Evolutionary conservation across 2,329 filamentous ascomycete species (phyloP), one percentile per base, ranked within the genome.

Genomic region (Intubia oerlemansii): DNA sequence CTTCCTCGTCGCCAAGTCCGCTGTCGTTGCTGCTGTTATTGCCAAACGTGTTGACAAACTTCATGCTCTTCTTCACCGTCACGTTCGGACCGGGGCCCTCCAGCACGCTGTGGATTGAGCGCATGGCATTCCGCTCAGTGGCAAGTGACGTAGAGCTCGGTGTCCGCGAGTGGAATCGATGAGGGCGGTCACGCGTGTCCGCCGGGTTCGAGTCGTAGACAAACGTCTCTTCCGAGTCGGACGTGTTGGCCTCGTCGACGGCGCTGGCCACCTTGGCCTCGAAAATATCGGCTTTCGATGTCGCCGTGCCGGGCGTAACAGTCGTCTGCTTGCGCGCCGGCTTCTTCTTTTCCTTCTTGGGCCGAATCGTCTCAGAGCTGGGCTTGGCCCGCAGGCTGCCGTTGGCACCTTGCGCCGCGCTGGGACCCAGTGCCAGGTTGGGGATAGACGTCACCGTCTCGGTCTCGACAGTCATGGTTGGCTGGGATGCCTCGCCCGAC

Each of bases 151-250:
- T 90, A 24, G 82, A 78, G 49, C 84, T 95, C 6, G 88, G 88
- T 2, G 88, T 98, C 36, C 88, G 70, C 13, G 85, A 95, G 49
- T 40, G 38, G 32, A 41, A 85, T 81, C 35, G 67, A 37, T 69
- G 66, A n/a, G 65, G 65, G 23, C 68, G 58, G 30, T 72, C 66
- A 27, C 54, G 58, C 28, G 46, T 50, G 38, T 76, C 70, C 29
- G 80, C 78, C 8, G 85, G 88, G 44, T 98, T 98, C 16, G 88
- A 95, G 50, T 98, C 88, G 52, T 98, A 98, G 11, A 98, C 88
- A 49, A 95, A 98, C 0, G 88, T 95, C 51, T 95, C 88, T 43
- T 93, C 88, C 2, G 85, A 95, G 48, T 98, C 88, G 6, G 85
- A 93, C 10, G 85, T 91, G 48, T 93, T 79, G 25, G 81, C 82